A percentile compares a stretch with the other conserved stretches of the same genome.
Conservation (phyloP, 1,284 basidiomycete species). For the Moniliella sp. region DNA sequence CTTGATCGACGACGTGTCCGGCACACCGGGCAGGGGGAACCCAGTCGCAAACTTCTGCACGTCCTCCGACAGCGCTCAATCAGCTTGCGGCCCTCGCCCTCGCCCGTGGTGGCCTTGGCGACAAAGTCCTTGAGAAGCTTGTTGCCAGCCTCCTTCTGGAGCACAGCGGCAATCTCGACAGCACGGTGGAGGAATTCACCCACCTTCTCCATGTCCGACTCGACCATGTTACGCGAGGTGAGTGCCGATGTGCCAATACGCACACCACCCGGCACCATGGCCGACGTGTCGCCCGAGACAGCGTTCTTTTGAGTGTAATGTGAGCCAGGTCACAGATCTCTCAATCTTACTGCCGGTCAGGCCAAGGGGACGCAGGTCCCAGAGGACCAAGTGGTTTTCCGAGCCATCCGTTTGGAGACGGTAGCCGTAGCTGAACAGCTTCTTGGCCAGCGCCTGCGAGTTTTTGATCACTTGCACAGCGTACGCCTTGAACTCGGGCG, state of each 20-base stretch:
- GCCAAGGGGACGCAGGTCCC: conserved; percentile 85
- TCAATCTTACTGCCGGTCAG: conserved; percentile 93
- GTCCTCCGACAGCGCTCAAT: conserved; percentile 53
- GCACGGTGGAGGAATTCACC: conserved; percentile 48
- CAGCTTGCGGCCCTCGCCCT: conserved; percentile 47
- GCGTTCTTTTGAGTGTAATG: conserved; percentile 59
- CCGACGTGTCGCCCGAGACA: conserved; percentile 77
- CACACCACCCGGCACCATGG: conserved; percentile 87
- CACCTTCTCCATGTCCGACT: conserved; percentile 62
- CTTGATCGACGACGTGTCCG: conserved; percentile 39
- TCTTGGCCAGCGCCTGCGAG: conserved; percentile 25
- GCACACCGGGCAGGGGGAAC: conserved; percentile 79
- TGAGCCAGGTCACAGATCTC: conserved; percentile 86
- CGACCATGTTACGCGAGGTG: conserved; percentile 76
- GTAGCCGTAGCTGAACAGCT: conserved; percentile 37
- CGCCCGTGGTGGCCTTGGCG: conserved; percentile 49
- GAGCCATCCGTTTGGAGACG: conserved; percentile 89
- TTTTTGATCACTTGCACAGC: conserved; percentile 71
- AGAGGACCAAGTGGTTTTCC: conserved; percentile 91
- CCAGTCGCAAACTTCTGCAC: conserved; percentile 56
- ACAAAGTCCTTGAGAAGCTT: conserved; percentile 94
- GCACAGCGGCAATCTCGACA: conserved; percentile 24
- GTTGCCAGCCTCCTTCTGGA: conserved; percentile 72
- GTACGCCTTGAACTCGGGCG: conserved; percentile 74
- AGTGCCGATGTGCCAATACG: conserved; percentile 83